Evolutionary conservation across 2,329 filamentous ascomycete species (phyloP), one percentile per base, ranked within the genome.

Genomic region (Colletotrichum noveboracense): DNA sequence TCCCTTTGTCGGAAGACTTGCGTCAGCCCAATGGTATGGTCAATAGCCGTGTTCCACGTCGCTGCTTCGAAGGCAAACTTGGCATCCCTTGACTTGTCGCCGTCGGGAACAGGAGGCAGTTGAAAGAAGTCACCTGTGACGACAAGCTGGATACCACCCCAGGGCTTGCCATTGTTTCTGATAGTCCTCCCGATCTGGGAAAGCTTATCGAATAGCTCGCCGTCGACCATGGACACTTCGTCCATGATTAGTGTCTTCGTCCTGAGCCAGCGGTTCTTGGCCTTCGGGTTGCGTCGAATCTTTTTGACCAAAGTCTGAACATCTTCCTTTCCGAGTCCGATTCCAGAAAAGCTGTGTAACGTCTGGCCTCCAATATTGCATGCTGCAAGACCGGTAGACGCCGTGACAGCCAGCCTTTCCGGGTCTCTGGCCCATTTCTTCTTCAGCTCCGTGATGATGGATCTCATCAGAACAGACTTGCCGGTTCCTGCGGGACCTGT

Each of bases 101-200:
- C 88, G 43, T 98, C 96, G 2, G 96, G 96, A 2, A 99, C 97
- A 1, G 97, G 97, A 1, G 97, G 97, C 5, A 99, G 87, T 83
- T 99, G 97, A 85, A 99, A 99, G 85, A 99, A 99, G 81, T 99
- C 97, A 5, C 97, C 97, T 0, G 97, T 99, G 75, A 99, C 95
- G 72, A 99, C 91, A 34, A 99, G 89, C 79, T 99, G 97, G 61
- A 99, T 98, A 7, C 97, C 97, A 70, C 97, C 97, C 88, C 98
- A 99, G 0, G 97, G 94, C 12, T 95, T 91, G 12, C 95, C 96
- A 79, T 98, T 98, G 82, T 97, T 98, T 70, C 96, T 92, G 77
- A 99, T 92, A 5, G 89, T 92, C 71, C 96, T 91, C 16, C 96
- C 96, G 78, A 99, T 94, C 76, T 94, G 91, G 77, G 97, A 96